Percentiles rank a stretch among this genome's conserved stretches.
Conservation (phyloP, 257 asterid species). For the Gentiana dahurica region DNA sequence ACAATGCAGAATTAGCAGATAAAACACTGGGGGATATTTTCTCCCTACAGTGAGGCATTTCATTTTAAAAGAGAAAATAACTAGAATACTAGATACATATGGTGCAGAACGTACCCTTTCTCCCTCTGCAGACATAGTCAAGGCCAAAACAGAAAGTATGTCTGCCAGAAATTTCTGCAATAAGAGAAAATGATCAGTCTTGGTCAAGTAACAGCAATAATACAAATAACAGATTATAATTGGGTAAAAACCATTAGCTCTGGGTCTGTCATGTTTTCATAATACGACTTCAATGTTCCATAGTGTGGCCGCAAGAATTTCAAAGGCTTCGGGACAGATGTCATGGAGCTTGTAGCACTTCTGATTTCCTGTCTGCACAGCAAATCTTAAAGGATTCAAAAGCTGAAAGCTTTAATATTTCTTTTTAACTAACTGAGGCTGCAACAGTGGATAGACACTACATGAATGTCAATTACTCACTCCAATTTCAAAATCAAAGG, state of each 20-base stretch:
- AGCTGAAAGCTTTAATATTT: background rate
- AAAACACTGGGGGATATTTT: too few species aligned
- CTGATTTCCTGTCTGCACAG: slow-evolving; percentile 79
- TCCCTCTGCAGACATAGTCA: slow-evolving; percentile 98
- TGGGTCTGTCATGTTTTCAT: slow-evolving; percentile 56
- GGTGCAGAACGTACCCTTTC: slow-evolving; percentile 50
- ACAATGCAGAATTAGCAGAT: too few species aligned
- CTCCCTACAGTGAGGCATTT: too few species aligned
- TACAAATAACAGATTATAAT: too few species aligned
- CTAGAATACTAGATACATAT: background rate
- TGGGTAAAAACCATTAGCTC: slow-evolving; percentile 49
- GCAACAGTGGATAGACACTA: too few species aligned
- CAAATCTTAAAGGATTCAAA: slow-evolving; percentile 1
- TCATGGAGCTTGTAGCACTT: slow-evolving; percentile 93
- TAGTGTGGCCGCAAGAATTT: slow-evolving; percentile 95
- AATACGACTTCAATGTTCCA: slow-evolving; percentile 67
- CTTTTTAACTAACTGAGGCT: background rate
- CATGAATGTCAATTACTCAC: background rate
- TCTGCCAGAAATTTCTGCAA: slow-evolving; percentile 79
- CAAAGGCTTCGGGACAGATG: slow-evolving; percentile 94
- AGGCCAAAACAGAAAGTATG: slow-evolving; percentile 90
- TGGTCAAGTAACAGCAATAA: too few species aligned
- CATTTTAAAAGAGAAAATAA: too few species aligned
- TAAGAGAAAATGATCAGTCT: background rate
- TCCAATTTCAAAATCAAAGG: background rate